Conservation (phyloP, 257 asterid genomes). For the Solanum neorickii region DNA sequence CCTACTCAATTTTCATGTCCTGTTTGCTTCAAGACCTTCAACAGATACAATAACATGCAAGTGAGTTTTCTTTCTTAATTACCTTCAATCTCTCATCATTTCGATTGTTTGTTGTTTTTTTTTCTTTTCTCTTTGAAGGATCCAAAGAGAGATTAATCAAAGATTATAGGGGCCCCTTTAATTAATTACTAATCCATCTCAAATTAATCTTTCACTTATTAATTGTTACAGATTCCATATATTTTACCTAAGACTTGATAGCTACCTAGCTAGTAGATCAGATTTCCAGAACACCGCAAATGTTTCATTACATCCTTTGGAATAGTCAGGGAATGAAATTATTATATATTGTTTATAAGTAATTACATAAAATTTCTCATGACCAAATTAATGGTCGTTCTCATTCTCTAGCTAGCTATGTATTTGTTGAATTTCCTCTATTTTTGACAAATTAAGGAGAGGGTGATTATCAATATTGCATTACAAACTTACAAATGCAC, state of each 20-base stretch:
- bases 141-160: conserved; percentile 1
- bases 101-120: too few species aligned
- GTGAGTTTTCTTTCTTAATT: conserved; percentile 17
- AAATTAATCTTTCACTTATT: conserved; percentile 25
- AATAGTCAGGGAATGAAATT: neutral
- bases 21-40: conserved; percentile 80
- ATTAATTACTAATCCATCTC: conserved; percentile 12
- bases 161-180: neutral
- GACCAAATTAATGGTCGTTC: neutral
- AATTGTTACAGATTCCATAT: conserved; percentile 23
- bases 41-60: conserved; percentile 96
- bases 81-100: too few species aligned
- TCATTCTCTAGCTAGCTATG: neutral
- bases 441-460: neutral
- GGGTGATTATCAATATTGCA: neutral
- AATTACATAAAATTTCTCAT: neutral
- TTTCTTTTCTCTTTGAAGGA: neutral
- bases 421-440: neutral
- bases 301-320: neutral
- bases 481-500: neutral
- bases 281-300: neutral
- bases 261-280: neutral
- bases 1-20: conserved; percentile 92
- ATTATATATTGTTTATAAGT: neutral
- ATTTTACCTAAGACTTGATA: neutral